phyloP scores from a whole-genome alignment of 2,329 filamentous ascomycete genomes.

The Penicillium frequentans region DNA sequence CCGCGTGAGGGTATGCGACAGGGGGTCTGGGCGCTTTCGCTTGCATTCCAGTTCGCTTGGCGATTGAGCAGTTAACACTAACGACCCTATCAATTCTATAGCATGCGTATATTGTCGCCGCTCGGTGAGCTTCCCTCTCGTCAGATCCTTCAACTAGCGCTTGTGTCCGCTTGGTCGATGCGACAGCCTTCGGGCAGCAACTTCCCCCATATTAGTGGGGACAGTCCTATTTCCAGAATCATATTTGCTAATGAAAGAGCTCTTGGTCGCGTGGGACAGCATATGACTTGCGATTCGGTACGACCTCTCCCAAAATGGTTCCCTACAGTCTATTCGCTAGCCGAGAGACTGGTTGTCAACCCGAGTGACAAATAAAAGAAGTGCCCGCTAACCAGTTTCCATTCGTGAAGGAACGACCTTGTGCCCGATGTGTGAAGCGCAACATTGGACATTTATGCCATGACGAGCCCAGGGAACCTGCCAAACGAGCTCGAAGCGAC shows the following conservation, averaged over 20 bases:
- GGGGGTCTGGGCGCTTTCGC: conserved; percentile 23
- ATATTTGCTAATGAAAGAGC: conserved; percentile 49
- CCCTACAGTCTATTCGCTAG: conserved; percentile 21
- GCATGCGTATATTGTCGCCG: conserved; percentile 86
- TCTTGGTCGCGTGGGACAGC: conserved; percentile 57
- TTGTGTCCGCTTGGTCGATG: neutral
- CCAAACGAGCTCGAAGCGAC: conserved; percentile 81
- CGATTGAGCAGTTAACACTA: conserved; percentile 23
- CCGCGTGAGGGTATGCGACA: conserved; percentile 24
- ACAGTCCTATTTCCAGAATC: conserved; percentile 10
- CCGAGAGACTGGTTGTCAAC: conserved; percentile 25
- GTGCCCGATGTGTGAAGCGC: conserved; percentile 95
- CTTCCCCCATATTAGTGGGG: neutral
- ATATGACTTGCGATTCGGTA: conserved; percentile 93
- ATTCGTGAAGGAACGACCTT: conserved; percentile 75
- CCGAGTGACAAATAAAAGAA: conserved; percentile 2
- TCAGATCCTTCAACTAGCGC: conserved; percentile 22
- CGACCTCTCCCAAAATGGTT: conserved; percentile 38
- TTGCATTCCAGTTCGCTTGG: conserved; percentile 15
- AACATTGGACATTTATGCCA: conserved; percentile 98
- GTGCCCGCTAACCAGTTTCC: conserved; percentile 17
- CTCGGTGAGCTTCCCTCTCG: conserved; percentile 67
- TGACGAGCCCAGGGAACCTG: conserved; percentile 88
- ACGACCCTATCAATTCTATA: conserved; percentile 46
- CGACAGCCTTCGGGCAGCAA: neutral